Evolutionary conservation across 129 eudicot species (phyloP), one percentile per base, ranked within the genome.

Genomic region (Logfia minima): DNA sequence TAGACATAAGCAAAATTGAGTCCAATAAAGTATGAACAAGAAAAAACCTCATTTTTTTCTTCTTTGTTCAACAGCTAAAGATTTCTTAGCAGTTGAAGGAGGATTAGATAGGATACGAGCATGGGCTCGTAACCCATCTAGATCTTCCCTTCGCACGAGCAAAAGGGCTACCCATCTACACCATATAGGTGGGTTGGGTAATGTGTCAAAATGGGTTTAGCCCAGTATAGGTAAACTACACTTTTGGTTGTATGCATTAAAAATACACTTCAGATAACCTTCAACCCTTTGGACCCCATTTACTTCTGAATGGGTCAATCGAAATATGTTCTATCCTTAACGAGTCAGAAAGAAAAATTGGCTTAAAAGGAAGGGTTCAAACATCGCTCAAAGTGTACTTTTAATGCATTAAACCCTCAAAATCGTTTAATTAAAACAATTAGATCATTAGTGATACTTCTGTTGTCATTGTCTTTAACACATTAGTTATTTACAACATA

Each of bases 1-100:
- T 90, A 59, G 96, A 92, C 83, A 90, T 92, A 61, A 83, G 88
- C 84, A 92, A 90, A 80, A 88, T 92, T 68, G 86, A 92, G 77
- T 85, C 75, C 39, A 88, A 90, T 70, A 86, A 35, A 77, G 96
- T 90, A 88, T 19, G 80, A 72, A 51, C 68, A 39, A 21, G 1
- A 55, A 32, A n/a, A 71, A 19, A 9, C 5, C 32, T 10, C 21
- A 53, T 8, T 72, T 52, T 8, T 61, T 68, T 37, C 23, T 18
- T 19, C 11, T 5, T 14, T 41, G 37, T 34, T 34, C 37, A 34
- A 34, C 48, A 8, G 4, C 24, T 62, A n/a, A 11, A 28, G 19
- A 17, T 62, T 8, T 62, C 18, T 72, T 51, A 19, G n/a, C 13
- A 41, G 48, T 19, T 22, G 10, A 5, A 13, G 24, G 23, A 41